Conservation (phyloP, 495 filamentous ascomycete species). For the Massariosphaeria phaeospora region DNA sequence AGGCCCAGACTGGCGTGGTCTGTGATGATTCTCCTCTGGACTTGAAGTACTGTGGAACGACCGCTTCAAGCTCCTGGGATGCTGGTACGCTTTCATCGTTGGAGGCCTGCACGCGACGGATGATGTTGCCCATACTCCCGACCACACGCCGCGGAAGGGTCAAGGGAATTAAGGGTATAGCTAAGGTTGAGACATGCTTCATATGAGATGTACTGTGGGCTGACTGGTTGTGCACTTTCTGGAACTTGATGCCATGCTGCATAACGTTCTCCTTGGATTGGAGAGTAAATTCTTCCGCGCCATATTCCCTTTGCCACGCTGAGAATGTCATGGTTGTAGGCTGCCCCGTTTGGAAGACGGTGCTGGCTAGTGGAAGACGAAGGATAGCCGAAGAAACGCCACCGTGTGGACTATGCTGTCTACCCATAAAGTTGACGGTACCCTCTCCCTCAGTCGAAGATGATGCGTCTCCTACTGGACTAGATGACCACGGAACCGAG, state of each 20-base stretch:
- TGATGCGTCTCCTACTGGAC: too few species aligned
- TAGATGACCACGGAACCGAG: neutral
- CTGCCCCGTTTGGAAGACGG: constrained; percentile 66
- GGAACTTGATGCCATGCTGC: neutral
- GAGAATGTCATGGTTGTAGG: constrained; percentile 56
- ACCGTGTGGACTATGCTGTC: too few species aligned
- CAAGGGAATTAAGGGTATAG: constrained; percentile 51
- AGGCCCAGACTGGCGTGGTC: constrained; percentile 69
- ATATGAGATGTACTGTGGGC: constrained; percentile 8
- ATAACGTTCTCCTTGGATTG: constrained; percentile 13
- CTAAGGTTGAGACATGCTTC: constrained; percentile 16
- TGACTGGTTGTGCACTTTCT: too few species aligned
- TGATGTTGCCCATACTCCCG: constrained; percentile 74
- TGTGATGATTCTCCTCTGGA: constrained; percentile 43
- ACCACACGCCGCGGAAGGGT: constrained; percentile 60
- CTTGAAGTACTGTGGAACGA: constrained; percentile 57
- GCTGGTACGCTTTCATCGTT: constrained; percentile 55
- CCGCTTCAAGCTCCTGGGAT: constrained; percentile 66
- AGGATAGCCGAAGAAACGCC: too few species aligned
- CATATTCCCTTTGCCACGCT: constrained; percentile 45
- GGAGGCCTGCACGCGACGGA: constrained; percentile 63
- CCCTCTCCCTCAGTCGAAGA: too few species aligned
- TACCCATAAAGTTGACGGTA: neutral
- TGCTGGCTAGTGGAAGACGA: constrained; percentile 62
- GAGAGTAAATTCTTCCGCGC: neutral